Conservation (phyloP, 2,329 filamentous ascomycete genomes). For the Ophiosphaerella korrae region DNA sequence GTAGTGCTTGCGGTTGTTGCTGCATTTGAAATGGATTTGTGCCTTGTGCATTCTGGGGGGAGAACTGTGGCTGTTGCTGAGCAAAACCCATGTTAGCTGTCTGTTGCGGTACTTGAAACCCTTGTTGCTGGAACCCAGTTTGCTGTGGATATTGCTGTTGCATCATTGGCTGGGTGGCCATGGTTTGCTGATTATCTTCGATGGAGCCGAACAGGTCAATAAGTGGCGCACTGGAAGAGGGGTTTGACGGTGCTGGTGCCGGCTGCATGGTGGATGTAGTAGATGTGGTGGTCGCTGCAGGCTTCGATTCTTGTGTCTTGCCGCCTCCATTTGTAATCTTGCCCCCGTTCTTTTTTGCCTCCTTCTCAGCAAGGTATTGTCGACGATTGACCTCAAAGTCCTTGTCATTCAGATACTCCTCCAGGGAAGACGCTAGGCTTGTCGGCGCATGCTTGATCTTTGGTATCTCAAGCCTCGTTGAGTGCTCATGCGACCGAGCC, state of each 20-base stretch:
- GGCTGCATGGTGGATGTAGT: conserved; percentile 23
- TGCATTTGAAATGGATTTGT: conserved; percentile 91
- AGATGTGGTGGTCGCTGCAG: conserved; percentile 28
- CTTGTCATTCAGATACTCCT: conserved; percentile 91
- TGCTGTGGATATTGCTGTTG: conserved; percentile 43
- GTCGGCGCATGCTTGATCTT: conserved; percentile 97
- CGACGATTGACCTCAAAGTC: conserved; percentile 93
- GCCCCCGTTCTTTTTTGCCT: conserved; percentile 65
- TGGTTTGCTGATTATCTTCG: conserved; percentile 44
- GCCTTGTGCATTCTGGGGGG: conserved; percentile 66
- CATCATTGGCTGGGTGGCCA: conserved; percentile 40
- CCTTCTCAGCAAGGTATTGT: conserved; percentile 88
- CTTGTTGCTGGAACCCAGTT: conserved; percentile 29
- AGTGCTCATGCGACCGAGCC: conserved; percentile 87
- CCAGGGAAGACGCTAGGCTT: conserved; percentile 83
- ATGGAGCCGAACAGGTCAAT: conserved; percentile 43
- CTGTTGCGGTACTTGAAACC: conserved; percentile 51
- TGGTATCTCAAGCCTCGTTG: conserved; percentile 90
- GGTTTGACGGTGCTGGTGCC: conserved; percentile 24
- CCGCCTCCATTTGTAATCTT: conserved; percentile 46
- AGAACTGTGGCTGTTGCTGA: conserved; percentile 56
- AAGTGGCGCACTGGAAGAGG: conserved; percentile 30
- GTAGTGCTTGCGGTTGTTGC: conserved; percentile 14
- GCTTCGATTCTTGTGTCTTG: conserved; percentile 45
- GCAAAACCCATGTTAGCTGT: conserved; percentile 32